Evolutionary conservation across 805 yeast genomes (phyloP).

Genomic region (Ogataea allantospora): DNA sequence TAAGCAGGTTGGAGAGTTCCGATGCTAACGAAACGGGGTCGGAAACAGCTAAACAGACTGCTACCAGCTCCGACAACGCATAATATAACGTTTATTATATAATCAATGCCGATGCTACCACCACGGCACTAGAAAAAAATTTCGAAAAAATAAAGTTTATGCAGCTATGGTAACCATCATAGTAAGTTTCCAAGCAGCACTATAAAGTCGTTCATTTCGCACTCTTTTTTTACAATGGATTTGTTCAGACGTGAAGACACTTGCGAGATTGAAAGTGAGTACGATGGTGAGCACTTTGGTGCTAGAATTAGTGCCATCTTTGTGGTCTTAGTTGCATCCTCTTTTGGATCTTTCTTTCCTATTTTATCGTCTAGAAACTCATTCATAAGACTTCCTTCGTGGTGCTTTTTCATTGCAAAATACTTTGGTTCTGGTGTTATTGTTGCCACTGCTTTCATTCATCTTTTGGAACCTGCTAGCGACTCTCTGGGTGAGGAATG

Average conservation of each 20-base stretch:
- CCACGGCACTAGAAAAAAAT: constrained; percentile 7
- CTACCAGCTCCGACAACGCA: not conserved
- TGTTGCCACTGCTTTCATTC: constrained; percentile 78
- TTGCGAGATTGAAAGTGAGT: constrained; percentile 22
- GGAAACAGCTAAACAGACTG: constrained; percentile 2
- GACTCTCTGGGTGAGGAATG: constrained; percentile 57
- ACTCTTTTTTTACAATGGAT: constrained; percentile 1
- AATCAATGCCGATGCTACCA: constrained; percentile 1
- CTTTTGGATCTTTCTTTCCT: constrained; percentile 62
- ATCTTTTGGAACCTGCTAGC: constrained; percentile 66
- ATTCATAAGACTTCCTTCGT: constrained; percentile 54
- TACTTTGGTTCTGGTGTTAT: constrained; percentile 85
- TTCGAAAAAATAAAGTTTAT: not conserved
- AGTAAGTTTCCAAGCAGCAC: constrained; percentile 4
- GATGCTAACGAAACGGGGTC: too few relatives aligned
- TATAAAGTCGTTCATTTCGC: not conserved
- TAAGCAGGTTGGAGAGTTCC: too few relatives aligned
- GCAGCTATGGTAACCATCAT: constrained; percentile 13
- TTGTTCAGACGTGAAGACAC: constrained; percentile 17
- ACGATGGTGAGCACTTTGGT: constrained; percentile 34
- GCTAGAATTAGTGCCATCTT: constrained; percentile 61
- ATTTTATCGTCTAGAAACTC: constrained; percentile 58
- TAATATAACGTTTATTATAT: too few relatives aligned
- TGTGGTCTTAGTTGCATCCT: constrained; percentile 57
- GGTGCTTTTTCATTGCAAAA: constrained; percentile 66